Conservation (phyloP, 371 early-diverging fungal genomes). For the Choanephora cucurbitarum region DNA sequence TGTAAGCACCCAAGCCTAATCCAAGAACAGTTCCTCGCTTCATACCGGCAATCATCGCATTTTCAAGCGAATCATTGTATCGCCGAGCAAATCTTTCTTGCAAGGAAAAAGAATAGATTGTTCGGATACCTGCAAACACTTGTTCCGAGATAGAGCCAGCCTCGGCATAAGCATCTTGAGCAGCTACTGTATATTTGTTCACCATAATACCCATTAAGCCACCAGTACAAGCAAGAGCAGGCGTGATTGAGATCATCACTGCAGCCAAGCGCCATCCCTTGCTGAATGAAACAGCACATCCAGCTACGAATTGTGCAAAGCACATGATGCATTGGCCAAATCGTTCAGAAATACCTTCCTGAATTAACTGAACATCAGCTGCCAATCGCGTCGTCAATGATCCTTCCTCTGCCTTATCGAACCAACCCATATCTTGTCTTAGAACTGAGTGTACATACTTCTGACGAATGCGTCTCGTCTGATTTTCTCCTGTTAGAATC, state of each 20-base stretch:
- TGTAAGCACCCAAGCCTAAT: constrained; percentile 58
- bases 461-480: constrained; percentile 39
- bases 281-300: constrained; percentile 61
- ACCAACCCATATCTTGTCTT: constrained; percentile 87
- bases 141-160: constrained; percentile 57
- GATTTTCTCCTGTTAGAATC: constrained; percentile 37
- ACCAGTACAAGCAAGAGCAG: constrained; percentile 49
- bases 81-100: constrained; percentile 65
- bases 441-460: constrained; percentile 71
- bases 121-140: constrained; percentile 81
- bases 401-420: constrained; percentile 68
- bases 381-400: constrained; percentile 73
- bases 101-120: constrained; percentile 82
- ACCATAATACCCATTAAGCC: constrained; percentile 67
- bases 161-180: constrained; percentile 40
- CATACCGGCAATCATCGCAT: constrained; percentile 57
- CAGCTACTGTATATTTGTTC: constrained; percentile 38
- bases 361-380: constrained; percentile 72
- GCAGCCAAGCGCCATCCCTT: constrained; percentile 71
- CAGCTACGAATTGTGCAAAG: constrained; percentile 31
- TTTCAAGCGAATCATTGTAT: constrained; percentile 57
- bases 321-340: constrained; percentile 71
- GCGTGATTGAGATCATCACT: constrained; percentile 72
- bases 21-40: constrained; percentile 55
- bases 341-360: constrained; percentile 87